phyloP scores from a whole-genome alignment of 2,329 filamentous ascomycete genomes.

The Colletotrichum sojae region DNA sequence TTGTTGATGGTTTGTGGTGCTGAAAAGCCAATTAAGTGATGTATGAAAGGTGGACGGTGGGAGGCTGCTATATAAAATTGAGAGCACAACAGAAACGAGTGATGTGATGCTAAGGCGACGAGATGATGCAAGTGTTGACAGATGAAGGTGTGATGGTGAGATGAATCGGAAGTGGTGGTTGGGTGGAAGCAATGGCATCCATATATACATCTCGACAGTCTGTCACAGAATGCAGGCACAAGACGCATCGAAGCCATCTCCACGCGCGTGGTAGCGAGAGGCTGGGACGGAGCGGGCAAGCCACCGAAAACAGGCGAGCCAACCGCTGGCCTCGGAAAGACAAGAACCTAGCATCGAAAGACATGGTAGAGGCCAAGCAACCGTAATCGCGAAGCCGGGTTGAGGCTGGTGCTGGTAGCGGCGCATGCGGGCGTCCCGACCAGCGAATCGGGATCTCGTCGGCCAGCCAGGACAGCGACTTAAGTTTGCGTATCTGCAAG shows the following conservation, averaged over 20 bases:
- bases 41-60: neutral
- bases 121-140: slow-evolving; percentile 9
- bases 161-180: neutral
- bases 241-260: slow-evolving; percentile 30
- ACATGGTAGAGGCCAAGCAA: slow-evolving; percentile 18
- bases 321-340: slow-evolving; percentile 4
- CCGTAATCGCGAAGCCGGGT: slow-evolving; percentile 27
- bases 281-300: slow-evolving; percentile 15
- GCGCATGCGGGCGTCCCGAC: slow-evolving; percentile 11
- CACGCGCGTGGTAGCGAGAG: slow-evolving; percentile 16
- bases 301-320: slow-evolving; percentile 17
- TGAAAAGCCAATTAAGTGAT: neutral
- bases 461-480: neutral
- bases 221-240: neutral
- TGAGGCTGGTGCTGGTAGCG: slow-evolving; percentile 24
- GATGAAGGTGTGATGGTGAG: slow-evolving; percentile 12
- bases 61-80: slow-evolving; percentile 7
- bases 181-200: slow-evolving; percentile 2
- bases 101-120: slow-evolving; percentile 17
- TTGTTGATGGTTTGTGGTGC: neutral
- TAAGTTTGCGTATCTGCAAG: neutral
- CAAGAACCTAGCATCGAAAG: slow-evolving; percentile 17
- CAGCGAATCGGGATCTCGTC: slow-evolving; percentile 5
- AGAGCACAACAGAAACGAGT: slow-evolving; percentile 20
- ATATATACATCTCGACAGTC: slow-evolving; percentile 20